Evolutionary conservation across 208 protist genomes (phyloP).

Genomic region (Naegleria fowleri): DNA sequence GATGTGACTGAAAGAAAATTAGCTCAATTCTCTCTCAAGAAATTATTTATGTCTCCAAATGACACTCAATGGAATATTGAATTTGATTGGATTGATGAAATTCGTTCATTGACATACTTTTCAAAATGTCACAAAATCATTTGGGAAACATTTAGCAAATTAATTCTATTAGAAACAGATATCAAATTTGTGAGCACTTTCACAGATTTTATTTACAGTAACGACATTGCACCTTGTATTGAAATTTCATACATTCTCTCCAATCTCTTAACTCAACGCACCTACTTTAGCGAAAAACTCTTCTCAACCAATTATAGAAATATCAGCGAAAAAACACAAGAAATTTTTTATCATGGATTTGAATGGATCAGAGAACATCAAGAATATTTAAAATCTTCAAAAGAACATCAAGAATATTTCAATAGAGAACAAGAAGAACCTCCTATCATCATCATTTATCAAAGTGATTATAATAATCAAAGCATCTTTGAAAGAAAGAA

Average conservation of each 20-base stretch:
- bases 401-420: too few relatives aligned
- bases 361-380: background rate
- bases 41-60: background rate
- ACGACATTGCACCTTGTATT: background rate
- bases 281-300: background rate
- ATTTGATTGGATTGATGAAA: background rate
- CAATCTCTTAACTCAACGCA: background rate
- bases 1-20: background rate
- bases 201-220: background rate
- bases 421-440: too few relatives aligned
- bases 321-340: background rate
- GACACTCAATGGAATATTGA: background rate
- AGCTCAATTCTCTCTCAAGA: background rate
- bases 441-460: too few relatives aligned
- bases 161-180: background rate
- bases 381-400: too few relatives aligned
- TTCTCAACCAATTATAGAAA: background rate
- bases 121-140: background rate
- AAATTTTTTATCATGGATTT: background rate
- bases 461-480: too few relatives aligned
- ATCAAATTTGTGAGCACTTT: background rate
- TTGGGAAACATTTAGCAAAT: background rate
- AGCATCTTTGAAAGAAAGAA: too few relatives aligned
- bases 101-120: background rate
- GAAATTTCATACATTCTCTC: background rate